Conservation (phyloP, 176 grass and related monocot genomes). For the Carex pumila region DNA sequence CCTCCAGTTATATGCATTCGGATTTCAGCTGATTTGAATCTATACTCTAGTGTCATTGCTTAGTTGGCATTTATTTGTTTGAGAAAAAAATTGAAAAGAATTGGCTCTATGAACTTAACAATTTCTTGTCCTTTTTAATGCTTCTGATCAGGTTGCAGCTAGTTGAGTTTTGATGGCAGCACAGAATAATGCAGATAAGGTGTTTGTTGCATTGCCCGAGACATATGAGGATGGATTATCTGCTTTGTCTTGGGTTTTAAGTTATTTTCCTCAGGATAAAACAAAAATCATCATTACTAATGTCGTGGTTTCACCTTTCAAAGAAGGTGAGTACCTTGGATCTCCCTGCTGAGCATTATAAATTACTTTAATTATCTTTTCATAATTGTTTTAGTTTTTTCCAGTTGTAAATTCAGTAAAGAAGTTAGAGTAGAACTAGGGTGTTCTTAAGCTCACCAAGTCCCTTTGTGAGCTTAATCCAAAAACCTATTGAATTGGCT, state of each 20-base stretch:
- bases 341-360: not conserved
- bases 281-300: constrained; percentile 40
- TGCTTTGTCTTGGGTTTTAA: constrained; percentile 48
- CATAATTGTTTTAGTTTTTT: not conserved
- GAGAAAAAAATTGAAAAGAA: not conserved
- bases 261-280: constrained; percentile 15
- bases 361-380: not conserved
- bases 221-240: constrained; percentile 38
- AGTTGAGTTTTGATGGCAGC: not conserved
- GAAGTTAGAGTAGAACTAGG: no score
- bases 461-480: no score
- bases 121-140: not conserved
- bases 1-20: not conserved
- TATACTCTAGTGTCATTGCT: not conserved
- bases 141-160: not conserved
- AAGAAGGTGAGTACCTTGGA: not conserved
- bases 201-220: constrained; percentile 59
- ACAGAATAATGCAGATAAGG: constrained; percentile 16
- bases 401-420: not conserved
- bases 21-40: no score
- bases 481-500: no score
- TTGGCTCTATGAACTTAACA: not conserved
- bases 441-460: no score
- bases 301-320: constrained; percentile 44
- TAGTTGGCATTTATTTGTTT: not conserved